phyloP scores from a whole-genome alignment of 768 basidiomycete species.

The Boletus vermiculosoides region DNA sequence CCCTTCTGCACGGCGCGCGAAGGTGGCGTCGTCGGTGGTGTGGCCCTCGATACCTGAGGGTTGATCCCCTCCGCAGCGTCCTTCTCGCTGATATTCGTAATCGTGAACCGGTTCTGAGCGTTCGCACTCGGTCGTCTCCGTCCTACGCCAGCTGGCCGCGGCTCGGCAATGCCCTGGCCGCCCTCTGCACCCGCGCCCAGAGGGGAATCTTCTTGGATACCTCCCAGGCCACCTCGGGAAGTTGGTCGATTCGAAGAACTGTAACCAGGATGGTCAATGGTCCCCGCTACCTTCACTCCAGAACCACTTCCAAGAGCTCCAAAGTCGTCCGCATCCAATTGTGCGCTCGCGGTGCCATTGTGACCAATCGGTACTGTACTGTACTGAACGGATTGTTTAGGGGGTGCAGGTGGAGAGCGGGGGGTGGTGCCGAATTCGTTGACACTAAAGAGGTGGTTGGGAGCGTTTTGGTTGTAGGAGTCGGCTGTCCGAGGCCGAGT shows the following conservation, averaged over 20 bases:
- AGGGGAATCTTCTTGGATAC: constrained; percentile 24
- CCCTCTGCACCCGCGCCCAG: constrained; percentile 6
- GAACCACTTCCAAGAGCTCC: constrained; percentile 18
- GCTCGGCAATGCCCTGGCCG: background rate
- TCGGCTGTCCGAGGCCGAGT: constrained; percentile 25
- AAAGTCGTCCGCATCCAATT: constrained; percentile 19
- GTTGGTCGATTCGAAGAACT: constrained; percentile 14
- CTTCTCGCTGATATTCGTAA: constrained; percentile 41
- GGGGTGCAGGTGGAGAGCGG: constrained; percentile 10
- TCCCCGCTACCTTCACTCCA: constrained; percentile 13
- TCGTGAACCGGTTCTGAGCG: constrained; percentile 38
- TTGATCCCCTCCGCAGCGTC: constrained; percentile 37
- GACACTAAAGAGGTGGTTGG: constrained; percentile 5
- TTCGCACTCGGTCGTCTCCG: constrained; percentile 35
- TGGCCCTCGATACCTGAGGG: constrained; percentile 17
- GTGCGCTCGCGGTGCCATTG: constrained; percentile 18
- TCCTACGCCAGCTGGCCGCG: constrained; percentile 14
- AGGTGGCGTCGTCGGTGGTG: constrained; percentile 25
- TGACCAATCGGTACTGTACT: constrained; percentile 28
- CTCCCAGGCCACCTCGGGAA: constrained; percentile 19
- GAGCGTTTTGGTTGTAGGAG: constrained; percentile 11
- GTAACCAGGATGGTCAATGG: constrained; percentile 32
- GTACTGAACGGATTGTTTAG: constrained; percentile 27
- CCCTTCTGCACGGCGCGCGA: constrained; percentile 23
- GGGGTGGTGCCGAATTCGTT: constrained; percentile 7